phyloP scores from a whole-genome alignment of 805 yeast species.

The Pichia cabralensis region DNA sequence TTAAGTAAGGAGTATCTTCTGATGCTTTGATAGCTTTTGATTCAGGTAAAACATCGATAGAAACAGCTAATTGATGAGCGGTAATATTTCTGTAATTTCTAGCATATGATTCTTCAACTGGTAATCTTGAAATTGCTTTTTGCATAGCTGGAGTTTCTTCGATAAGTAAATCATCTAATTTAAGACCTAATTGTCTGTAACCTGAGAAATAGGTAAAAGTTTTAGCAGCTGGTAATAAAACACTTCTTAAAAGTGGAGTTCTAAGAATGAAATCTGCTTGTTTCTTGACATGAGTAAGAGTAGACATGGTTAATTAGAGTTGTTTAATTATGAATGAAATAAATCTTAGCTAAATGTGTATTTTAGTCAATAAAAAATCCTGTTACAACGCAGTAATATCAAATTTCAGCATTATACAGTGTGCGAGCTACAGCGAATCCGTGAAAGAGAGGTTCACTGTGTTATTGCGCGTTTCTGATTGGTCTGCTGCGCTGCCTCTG shows the following conservation, averaged over 20 bases:
- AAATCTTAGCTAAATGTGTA: no score
- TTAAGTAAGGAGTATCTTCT: constrained; percentile 73
- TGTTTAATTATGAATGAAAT: no score
- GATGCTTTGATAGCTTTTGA: constrained; percentile 68
- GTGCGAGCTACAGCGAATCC: no score
- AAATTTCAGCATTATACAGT: no score
- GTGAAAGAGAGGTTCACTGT: no score
- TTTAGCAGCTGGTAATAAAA: constrained; percentile 73
- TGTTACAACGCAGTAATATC: no score
- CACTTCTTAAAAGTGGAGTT: constrained; percentile 66
- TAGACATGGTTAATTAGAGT: constrained; percentile 36
- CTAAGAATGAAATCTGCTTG: constrained; percentile 70
- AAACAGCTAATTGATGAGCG: constrained; percentile 79
- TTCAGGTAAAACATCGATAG: constrained; percentile 78
- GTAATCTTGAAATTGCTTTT: constrained; percentile 82
- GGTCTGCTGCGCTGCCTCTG: no score
- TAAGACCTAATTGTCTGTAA: constrained; percentile 91
- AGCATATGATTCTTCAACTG: constrained; percentile 74
- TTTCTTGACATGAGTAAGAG: constrained; percentile 62
- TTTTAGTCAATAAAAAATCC: no score
- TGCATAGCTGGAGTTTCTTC: constrained; percentile 86
- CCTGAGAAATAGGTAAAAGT: constrained; percentile 69
- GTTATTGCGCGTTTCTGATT: no score
- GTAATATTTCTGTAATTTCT: constrained; percentile 88
- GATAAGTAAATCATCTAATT: constrained; percentile 74